Conservation (phyloP, 1,284 basidiomycete genomes). For the Cutaneotrichosporon sp. region DNA sequence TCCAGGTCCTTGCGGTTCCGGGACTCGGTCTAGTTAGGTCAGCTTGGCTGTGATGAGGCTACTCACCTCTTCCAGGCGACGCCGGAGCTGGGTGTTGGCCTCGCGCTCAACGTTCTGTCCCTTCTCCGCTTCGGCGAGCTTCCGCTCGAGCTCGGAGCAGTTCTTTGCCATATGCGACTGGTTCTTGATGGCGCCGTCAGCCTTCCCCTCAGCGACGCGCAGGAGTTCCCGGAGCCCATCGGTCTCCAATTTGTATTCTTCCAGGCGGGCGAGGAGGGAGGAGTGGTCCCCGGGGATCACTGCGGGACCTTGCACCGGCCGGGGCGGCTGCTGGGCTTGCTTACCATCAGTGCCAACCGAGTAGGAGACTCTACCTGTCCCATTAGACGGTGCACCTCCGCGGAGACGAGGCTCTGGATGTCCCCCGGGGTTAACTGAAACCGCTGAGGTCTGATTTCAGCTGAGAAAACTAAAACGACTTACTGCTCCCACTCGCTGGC, state of each 20-base stretch:
- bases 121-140: constrained; percentile 1
- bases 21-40: neutral
- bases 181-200: constrained; percentile 17
- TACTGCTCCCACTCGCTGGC: constrained; percentile 4
- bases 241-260: neutral
- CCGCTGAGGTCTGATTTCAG: neutral
- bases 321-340: no score
- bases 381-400: neutral
- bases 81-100: neutral
- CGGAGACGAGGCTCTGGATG: neutral
- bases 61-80: constrained; percentile 6
- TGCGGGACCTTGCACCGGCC: no score
- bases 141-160: constrained; percentile 17
- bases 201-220: constrained; percentile 16
- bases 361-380: neutral
- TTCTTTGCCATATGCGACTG: constrained; percentile 26
- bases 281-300: no score
- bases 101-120: neutral
- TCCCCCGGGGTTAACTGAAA: neutral
- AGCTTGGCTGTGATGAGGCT: neutral
- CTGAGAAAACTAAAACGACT: no score
- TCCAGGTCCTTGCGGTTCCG: neutral
- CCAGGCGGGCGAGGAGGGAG: neutral
- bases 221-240: constrained; percentile 11
- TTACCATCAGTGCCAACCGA: no score